Percentiles rank a stretch among this genome's conserved stretches.
phyloP scores from a whole-genome alignment of 345 rosid genomes.

The Rhodomyrtus tomentosa region DNA sequence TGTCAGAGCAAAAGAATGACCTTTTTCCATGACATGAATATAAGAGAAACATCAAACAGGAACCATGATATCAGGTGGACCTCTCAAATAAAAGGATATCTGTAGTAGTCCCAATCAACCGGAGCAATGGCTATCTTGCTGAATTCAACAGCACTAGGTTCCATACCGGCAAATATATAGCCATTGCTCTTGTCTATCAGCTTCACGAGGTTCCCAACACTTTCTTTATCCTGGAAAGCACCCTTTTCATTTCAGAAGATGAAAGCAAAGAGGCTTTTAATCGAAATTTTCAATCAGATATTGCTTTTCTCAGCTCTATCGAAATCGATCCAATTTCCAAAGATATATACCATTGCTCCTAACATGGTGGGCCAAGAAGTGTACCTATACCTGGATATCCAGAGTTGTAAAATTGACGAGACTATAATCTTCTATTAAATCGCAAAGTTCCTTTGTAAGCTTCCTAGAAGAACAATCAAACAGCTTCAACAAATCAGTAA shows the following conservation, averaged over 20 bases:
- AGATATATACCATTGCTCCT: background rate
- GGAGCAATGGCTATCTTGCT: slow-evolving; percentile 81
- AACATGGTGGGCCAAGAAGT: background rate
- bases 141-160: slow-evolving; percentile 79
- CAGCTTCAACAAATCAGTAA: background rate
- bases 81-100: slow-evolving; percentile 53
- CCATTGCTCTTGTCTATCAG: slow-evolving; percentile 82
- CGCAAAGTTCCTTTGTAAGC: slow-evolving; percentile 66
- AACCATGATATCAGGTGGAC: background rate
- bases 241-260: background rate
- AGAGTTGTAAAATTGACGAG: slow-evolving; percentile 69
- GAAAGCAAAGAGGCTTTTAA: background rate
- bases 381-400: slow-evolving; percentile 64
- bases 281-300: background rate
- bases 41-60: background rate
- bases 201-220: slow-evolving; percentile 76
- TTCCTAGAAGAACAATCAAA: slow-evolving; percentile 41
- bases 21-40: background rate
- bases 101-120: slow-evolving; percentile 80
- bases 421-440: slow-evolving; percentile 54
- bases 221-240: slow-evolving; percentile 65
- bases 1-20: background rate
- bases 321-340: background rate
- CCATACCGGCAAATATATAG: slow-evolving; percentile 66
- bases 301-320: background rate